Base-by-base conservation (phyloP, 192 early-diverging fungal species). In the Gaertneriomyces semiglobifer region DNA sequence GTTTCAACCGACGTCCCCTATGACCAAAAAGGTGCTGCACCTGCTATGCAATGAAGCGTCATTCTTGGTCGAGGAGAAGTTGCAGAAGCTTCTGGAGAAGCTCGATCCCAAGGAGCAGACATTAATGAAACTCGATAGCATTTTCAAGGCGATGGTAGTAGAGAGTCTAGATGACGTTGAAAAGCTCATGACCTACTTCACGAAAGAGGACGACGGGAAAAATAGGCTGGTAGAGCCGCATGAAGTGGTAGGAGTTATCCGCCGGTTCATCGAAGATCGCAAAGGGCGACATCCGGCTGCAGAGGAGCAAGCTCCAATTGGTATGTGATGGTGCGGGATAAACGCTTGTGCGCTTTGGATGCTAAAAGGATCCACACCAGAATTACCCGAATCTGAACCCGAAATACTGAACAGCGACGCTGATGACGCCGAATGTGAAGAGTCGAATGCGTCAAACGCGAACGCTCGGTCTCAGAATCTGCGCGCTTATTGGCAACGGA, bases 41-140 rank as follows among this genome's bases (percentile, higher is more conserved):
- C 65, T 84, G 20, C 58, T 84, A 11, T 80, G 77, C 48, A 80
- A 72, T 44, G 82, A 84, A 66, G 82, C 78, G 50, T 77, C 77
- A 9, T 84, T 84, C 66, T 64, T 84, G 18, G 79, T 83, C 3
- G 84, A 85, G 63, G 81, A 83, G 33, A 85, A 84, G 64, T 66
- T 85, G n/a, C 78, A 81, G 58, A 81, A 79, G 58, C 71, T 85
- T 4, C 62, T 85, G 8, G 74, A 75, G 10, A 79, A 81, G 18
- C 58, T 85, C 11, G 77, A 81, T 58, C 64, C 52, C 38, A 70
- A 76, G 59, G 84, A 85, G 54, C 84, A 84, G 53, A 72, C 78
- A 6, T 61, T 85, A 9, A 81, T 85, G 79, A 73, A 77, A 44
- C 63, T 85, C 7, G 83, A 85, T 67, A 76, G 73, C 25, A 85